Base-by-base conservation (phyloP, 2,329 filamentous ascomycete genomes). In the Trichoderma koningiopsis region DNA sequence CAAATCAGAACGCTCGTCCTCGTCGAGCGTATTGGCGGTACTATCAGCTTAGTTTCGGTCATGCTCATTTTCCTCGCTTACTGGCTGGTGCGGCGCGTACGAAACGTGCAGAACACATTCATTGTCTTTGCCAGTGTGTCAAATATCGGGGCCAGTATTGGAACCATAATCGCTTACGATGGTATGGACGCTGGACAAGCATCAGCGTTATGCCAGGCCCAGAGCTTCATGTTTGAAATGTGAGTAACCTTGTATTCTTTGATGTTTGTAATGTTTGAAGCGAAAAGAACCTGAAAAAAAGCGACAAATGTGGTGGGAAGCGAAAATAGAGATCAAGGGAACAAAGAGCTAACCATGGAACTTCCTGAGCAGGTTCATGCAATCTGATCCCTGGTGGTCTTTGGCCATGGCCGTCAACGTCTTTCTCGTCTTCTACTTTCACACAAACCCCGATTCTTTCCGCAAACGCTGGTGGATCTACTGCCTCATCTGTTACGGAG, bases 351-450 rank as follows among this genome's bases (percentile, higher is more conserved):
- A 35, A 66, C 37, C 19, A 24, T 10, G 3, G 8, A 6, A 11
- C 35, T 27, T 31, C 40, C 37, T 11, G 24, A 56, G 11, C 71
- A 92, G 89, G 88, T 93, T 93, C 78, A 91, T 92, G 87, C 89
- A 91, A 72, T 91, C 90, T 5, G 91, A 93, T 78, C 88, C 90
- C 0, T 86, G 91, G 81, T 94, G 90, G 91, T 92, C 91, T 0
- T 86, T 94, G 66, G 91, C 91, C 72, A 95, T 96, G 92, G 91
- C 92, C 3, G 84, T 91, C 76, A 96, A 95, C 75, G 92, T 95
- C 71, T 92, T 91, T 74, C 84, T 94, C 63, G 87, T 89, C 70
- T 89, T 89, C 76, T 89, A 88, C 78, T 85, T 85, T 72, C 82
- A 85, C n/a, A 83, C 84, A 59, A 87, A 83, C 58, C 86, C 87